A percentile compares a stretch with the other conserved stretches of the same genome.
phyloP scores from a whole-genome alignment of 2,329 filamentous ascomycete genomes.

The Fusarium longipes region DNA sequence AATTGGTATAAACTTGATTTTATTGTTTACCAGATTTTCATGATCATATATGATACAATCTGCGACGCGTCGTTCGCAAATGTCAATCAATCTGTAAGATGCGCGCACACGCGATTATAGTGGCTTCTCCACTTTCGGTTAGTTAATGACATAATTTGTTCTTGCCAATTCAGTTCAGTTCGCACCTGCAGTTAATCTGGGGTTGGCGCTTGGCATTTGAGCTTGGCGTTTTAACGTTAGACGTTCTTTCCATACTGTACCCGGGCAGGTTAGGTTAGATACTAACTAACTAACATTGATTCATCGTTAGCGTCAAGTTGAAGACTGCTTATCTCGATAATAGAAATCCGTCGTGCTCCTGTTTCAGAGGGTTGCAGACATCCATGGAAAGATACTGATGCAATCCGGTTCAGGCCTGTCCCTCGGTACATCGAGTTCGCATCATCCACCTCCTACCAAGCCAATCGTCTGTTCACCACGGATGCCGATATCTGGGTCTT shows the following conservation, averaged over 20 bases:
- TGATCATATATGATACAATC: slow-evolving; percentile 19
- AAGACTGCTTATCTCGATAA: not conserved
- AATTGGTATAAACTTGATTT: slow-evolving; percentile 14
- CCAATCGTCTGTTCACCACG: not conserved
- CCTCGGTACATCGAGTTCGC: no score
- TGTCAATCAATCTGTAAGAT: not conserved
- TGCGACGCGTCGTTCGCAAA: slow-evolving; percentile 22
- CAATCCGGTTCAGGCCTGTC: no score
- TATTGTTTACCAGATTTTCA: slow-evolving; percentile 22
- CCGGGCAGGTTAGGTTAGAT: no score
- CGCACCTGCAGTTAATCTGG: slow-evolving; percentile 30
- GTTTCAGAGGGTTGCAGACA: not conserved
- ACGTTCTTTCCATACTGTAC: no score
- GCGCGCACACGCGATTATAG: slow-evolving; percentile 14
- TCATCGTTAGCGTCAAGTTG: not conserved
- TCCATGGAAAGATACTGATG: no score
- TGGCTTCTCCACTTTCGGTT: not conserved
- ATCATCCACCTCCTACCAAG: not conserved
- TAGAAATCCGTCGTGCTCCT: not conserved
- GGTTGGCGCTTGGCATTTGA: slow-evolving; percentile 22
- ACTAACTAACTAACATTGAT: not conserved
- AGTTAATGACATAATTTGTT: slow-evolving; percentile 14
- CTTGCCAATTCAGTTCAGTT: not conserved
- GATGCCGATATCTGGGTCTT: not conserved
- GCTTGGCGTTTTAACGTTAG: slow-evolving; percentile 11